Evolutionary conservation across 306 rosid species (phyloP).

Genomic region (Cercis canadensis): DNA sequence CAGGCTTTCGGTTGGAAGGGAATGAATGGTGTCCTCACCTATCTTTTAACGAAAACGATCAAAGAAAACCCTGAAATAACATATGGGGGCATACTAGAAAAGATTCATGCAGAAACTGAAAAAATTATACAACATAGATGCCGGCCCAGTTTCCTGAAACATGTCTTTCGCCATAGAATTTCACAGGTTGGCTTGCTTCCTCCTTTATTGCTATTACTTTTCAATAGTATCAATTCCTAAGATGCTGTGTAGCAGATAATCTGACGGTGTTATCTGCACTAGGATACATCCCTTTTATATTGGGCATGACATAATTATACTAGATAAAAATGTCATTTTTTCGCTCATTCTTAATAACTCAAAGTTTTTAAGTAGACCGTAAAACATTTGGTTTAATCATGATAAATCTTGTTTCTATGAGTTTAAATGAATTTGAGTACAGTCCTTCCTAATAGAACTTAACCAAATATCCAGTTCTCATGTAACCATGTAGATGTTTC

Average conservation of each 20-base stretch:
- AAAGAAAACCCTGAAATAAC: slow-evolving; percentile 39
- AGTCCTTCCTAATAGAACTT: too few relatives aligned
- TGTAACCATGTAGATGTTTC: background rate
- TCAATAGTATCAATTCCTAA: background rate
- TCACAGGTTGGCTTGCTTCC: slow-evolving; percentile 50
- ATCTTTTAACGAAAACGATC: slow-evolving; percentile 45
- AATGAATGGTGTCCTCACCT: slow-evolving; percentile 83
- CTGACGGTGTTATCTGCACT: background rate
- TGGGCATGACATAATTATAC: background rate
- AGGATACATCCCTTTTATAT: background rate
- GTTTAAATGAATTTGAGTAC: too few relatives aligned
- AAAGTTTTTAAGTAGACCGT: too few relatives aligned
- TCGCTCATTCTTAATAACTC: background rate
- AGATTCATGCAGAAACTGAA: slow-evolving; percentile 37
- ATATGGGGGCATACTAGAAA: slow-evolving; percentile 47
- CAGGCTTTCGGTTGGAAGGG: slow-evolving; percentile 60
- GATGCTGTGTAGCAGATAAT: background rate
- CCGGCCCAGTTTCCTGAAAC: slow-evolving; percentile 42
- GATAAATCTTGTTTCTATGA: too few relatives aligned
- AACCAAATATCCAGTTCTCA: background rate
- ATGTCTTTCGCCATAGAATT: slow-evolving; percentile 42
- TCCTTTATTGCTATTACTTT: background rate
- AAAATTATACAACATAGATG: slow-evolving; percentile 42
- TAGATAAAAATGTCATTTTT: background rate
- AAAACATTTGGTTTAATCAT: too few relatives aligned